A percentile compares a stretch with the other conserved stretches of the same genome.
Evolutionary conservation across 164 flowering plant species (phyloP).

Genomic region (grape (Vitis vinifera)): ASM3070453v1 NC_081808.1:25014501-25015000

Average conservation of each 20-base stretch:
- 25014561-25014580: conserved; percentile 84
- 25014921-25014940: neutral
- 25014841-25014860: neutral
- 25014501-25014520: conserved; percentile 77
- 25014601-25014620: conserved; percentile 68
- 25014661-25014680: conserved; percentile 98
- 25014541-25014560: conserved; percentile 90
- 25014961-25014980: conserved; percentile 98
- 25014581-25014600: conserved; percentile 90
- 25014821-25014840: conserved; percentile 56
- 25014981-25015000: conserved; percentile 94
- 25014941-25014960: conserved; percentile 78
- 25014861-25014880: neutral
- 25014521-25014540: conserved; percentile 61
- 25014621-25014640: conserved; percentile 75
- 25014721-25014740: conserved; percentile 87
- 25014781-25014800: conserved; percentile 99
- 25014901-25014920: neutral
- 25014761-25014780: conserved; percentile 94
- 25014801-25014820: conserved; percentile 84
- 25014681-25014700: conserved; percentile 92
- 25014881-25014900: too few species aligned
- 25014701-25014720: conserved; percentile 72
- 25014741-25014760: conserved; percentile 99
- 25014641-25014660: conserved; percentile 99